Percentiles rank a stretch among this genome's conserved stretches.
phyloP scores from a whole-genome alignment of 768 basidiomycete genomes.

The Rhodotorula toruloides region DNA sequence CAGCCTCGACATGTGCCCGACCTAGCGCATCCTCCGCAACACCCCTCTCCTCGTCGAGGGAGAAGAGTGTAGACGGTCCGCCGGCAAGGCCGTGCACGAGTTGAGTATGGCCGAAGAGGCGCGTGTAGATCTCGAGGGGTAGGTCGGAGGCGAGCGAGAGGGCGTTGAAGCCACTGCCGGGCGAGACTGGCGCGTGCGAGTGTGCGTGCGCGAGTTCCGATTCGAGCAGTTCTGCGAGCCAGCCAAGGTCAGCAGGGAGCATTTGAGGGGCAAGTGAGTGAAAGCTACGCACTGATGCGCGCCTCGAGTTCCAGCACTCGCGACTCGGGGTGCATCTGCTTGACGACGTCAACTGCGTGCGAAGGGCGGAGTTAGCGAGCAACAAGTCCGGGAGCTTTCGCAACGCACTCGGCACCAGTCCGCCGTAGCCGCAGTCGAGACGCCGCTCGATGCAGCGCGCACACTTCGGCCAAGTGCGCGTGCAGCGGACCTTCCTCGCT shows the following conservation, averaged over 20 bases:
- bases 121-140: too few relatives aligned
- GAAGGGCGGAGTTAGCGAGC: too few relatives aligned
- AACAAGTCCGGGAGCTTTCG: background rate
- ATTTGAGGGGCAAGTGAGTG: background rate
- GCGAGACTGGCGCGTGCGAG: background rate
- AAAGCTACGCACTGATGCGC: background rate
- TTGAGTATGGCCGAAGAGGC: too few relatives aligned
- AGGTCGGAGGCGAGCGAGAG: too few relatives aligned
- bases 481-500: slow-evolving; percentile 33
- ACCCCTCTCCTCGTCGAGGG: too few relatives aligned
- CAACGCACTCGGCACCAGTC: slow-evolving; percentile 12
- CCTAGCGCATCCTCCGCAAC: too few relatives aligned
- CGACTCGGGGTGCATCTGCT: background rate
- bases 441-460: slow-evolving; percentile 1
- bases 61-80: too few relatives aligned
- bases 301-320: slow-evolving; percentile 5
- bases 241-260: background rate
- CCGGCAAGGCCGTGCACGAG: too few relatives aligned
- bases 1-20: too few relatives aligned
- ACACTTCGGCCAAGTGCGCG: slow-evolving; percentile 14
- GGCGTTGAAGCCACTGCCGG: background rate
- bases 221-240: slow-evolving; percentile 6
- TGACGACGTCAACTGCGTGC: slow-evolving; percentile 9
- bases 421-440: slow-evolving; percentile 16
- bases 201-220: background rate